Conservation (phyloP, 2,329 filamentous ascomycete species). For the Aspergillus sp. region DNA sequence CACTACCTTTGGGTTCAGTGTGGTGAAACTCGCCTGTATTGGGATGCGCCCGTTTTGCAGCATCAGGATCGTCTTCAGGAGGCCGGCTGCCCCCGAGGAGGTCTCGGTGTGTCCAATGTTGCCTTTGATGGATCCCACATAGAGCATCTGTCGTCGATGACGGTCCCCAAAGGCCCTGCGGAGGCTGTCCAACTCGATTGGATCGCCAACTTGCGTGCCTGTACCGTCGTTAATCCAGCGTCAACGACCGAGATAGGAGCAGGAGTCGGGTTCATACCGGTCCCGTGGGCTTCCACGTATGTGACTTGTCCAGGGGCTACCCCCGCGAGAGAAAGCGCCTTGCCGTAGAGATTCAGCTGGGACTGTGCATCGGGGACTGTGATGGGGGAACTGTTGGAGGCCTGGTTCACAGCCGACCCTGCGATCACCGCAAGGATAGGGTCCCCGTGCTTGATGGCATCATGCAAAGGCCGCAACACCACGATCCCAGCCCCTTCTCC, state of each 20-base stretch:
- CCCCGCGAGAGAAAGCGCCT: constrained; percentile 42
- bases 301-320: constrained; percentile 73
- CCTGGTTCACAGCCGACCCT: constrained; percentile 75
- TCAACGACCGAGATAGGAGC: no score
- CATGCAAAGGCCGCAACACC: constrained; percentile 74
- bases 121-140: constrained; percentile 60
- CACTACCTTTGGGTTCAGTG: constrained; percentile 21
- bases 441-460: constrained; percentile 73
- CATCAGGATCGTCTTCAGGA: constrained; percentile 39
- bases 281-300: constrained; percentile 88
- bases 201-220: constrained; percentile 76
- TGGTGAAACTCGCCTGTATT: constrained; percentile 26
- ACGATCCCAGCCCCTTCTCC: constrained; percentile 73
- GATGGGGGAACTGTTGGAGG: constrained; percentile 75
- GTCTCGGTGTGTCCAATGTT: constrained; percentile 64
- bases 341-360: constrained; percentile 68
- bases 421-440: constrained; percentile 66
- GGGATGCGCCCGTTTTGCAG: constrained; percentile 33
- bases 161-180: constrained; percentile 56
- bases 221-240: no score
- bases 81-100: constrained; percentile 51
- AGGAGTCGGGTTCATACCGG: no score
- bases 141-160: constrained; percentile 42
- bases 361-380: constrained; percentile 77
- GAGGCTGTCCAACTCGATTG: constrained; percentile 76